Evolutionary conservation across 2,329 filamentous ascomycete genomes (phyloP), one percentile per base, ranked within the genome.

Genomic region (Epichloe festucae): DNA sequence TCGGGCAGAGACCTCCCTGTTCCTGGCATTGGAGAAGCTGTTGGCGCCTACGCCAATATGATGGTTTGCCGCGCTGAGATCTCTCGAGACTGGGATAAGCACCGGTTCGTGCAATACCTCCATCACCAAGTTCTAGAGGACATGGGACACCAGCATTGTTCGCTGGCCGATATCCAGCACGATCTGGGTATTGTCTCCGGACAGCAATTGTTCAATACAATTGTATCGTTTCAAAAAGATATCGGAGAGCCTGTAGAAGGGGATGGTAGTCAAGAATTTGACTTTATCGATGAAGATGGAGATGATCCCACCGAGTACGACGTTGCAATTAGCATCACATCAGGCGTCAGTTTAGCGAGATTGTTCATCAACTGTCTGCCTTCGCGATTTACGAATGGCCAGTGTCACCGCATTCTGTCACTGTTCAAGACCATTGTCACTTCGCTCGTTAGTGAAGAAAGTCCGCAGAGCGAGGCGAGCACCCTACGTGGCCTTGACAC

Each of bases 21-120:
- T 1, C 62, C 67, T 2, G 68, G 70, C 1, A 72, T 79, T 11
- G 66, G 73, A 2, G 65, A 72, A 3, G 70, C 75, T 2, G 68
- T 75, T 11, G 77, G 78, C 0, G 67, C 70, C 10, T 74, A 78
- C 46, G 74, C 79, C 53, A 78, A 77, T 50, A 77, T 79, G 70
- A 67, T 80, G 3, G 71, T 76, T 46, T 77, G 71, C 52, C 69
- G 72, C 5, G 64, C 77, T 4, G 59, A 65, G 51, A 56, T 74
- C 62, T 46, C 50, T 40, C 44, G 43, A 48, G 49, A 63, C 4
- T 51, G 49, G 49, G 19, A 7, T 4, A 51, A 46, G 55, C 50
- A 66, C 44, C 51, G 65, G 1, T 61, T 77, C 10, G 53, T 46
- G 8, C 42, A 50, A 31, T 47, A 47, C 59, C 2, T 75, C 0